Conservation (phyloP, 2,329 filamentous ascomycete genomes). For the Huntiella moniliformis region DNA sequence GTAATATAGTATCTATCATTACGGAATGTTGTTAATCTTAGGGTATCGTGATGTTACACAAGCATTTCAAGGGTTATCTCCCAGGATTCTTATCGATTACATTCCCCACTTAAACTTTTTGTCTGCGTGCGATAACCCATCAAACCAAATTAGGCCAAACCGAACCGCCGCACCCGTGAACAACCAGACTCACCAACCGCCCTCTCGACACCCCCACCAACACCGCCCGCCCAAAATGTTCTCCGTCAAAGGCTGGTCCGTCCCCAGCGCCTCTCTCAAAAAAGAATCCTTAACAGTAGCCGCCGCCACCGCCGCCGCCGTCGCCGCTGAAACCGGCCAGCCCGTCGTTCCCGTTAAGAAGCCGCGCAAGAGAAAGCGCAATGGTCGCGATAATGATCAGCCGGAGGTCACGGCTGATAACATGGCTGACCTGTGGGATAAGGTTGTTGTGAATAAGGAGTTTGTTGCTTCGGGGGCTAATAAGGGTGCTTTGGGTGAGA, state of each 20-base stretch:
- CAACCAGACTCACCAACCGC: not conserved
- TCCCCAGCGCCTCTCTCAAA: constrained; percentile 54
- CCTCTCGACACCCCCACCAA: not conserved
- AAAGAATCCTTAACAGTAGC: constrained; percentile 31
- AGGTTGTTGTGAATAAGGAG: constrained; percentile 53
- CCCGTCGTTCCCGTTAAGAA: constrained; percentile 20
- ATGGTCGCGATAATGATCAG: constrained; percentile 15
- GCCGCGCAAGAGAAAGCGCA: constrained; percentile 41
- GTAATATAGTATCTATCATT: too few relatives aligned
- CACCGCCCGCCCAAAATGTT: constrained; percentile 43
- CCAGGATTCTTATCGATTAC: constrained; percentile 2
- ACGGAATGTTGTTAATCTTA: too few relatives aligned
- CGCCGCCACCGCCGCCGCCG: constrained; percentile 15
- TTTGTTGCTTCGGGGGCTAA: constrained; percentile 13
- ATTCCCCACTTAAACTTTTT: constrained; percentile 3
- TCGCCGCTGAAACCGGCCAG: constrained; percentile 15
- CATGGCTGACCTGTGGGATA: constrained; percentile 60
- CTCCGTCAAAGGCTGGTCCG: constrained; percentile 79
- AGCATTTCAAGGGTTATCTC: too few relatives aligned
- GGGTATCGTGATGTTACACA: too few relatives aligned
- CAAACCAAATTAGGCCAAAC: not conserved
- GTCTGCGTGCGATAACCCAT: not conserved
- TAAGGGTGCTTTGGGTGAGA: constrained; percentile 11
- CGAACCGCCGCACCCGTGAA: not conserved
- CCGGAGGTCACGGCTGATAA: constrained; percentile 45